Percentiles rank a stretch among this genome's conserved stretches.
phyloP scores from a whole-genome alignment of 345 rosid species.

The Passiflora organensis region DNA sequence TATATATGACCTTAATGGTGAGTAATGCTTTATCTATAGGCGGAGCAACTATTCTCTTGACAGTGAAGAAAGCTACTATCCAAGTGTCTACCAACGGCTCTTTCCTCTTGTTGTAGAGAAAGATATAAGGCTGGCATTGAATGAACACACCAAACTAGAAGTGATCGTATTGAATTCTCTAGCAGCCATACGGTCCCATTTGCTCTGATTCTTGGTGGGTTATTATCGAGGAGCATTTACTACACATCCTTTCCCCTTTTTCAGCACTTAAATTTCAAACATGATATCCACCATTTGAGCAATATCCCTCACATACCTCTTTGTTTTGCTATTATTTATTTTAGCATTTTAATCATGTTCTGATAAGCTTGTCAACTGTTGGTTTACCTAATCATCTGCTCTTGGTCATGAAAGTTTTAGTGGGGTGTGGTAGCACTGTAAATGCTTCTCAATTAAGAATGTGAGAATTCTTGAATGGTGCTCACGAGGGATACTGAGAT shows the following conservation, averaged over 20 bases:
- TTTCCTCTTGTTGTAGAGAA: conserved; percentile 19
- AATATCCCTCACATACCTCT: conserved; percentile 13
- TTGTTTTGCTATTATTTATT: background rate
- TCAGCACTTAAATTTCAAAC: conserved; percentile 16
- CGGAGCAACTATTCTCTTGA: no score
- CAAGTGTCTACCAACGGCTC: background rate
- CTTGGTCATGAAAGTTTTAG: conserved; percentile 3
- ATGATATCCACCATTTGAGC: background rate
- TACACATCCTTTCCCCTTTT: conserved; percentile 20
- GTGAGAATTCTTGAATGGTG: conserved; percentile 24
- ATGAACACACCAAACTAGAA: conserved; percentile 61
- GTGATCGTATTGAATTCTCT: conserved; percentile 44
- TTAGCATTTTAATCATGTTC: background rate
- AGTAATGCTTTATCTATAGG: no score
- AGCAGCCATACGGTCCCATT: conserved; percentile 46
- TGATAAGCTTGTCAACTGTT: conserved; percentile 1
- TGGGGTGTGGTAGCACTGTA: no score
- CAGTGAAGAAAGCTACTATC: background rate
- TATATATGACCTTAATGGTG: no score
- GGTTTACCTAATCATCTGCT: background rate
- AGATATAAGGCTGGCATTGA: conserved; percentile 39
- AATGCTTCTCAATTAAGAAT: conserved; percentile 5
- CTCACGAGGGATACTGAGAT: conserved; percentile 26
- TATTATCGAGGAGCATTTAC: conserved; percentile 23
- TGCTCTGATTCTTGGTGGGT: conserved; percentile 15